Evolutionary conservation across 176 grass and related monocot species (phyloP).

Genomic region (Bolboschoenus planiculmis): DNA sequence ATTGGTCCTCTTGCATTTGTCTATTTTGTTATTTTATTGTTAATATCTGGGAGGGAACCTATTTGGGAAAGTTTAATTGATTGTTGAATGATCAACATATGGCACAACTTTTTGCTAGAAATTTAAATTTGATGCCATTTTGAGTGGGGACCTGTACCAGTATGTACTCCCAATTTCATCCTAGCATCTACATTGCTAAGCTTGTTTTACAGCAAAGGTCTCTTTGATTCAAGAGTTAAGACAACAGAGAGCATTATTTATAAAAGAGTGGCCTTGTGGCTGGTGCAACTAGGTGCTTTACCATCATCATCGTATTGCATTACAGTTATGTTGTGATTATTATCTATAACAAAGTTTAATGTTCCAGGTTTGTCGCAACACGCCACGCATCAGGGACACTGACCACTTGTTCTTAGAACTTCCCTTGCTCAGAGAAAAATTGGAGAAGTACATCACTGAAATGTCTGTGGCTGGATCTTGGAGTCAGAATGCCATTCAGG

Average conservation of each 20-base stretch:
- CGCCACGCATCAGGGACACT: slow-evolving; percentile 74
- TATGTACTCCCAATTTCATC: background rate
- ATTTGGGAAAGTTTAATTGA: background rate
- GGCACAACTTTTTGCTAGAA: background rate
- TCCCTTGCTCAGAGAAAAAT: slow-evolving; percentile 64
- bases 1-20: background rate
- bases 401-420: slow-evolving; percentile 98
- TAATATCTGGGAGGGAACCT: background rate
- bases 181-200: background rate
- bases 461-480: slow-evolving; percentile 80
- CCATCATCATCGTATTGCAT: background rate
- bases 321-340: background rate
- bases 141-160: background rate
- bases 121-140: background rate
- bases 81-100: background rate
- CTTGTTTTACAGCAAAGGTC: background rate
- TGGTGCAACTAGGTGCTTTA: background rate
- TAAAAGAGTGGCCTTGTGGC: background rate
- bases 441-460: slow-evolving; percentile 76
- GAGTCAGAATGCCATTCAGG: slow-evolving; percentile 99
- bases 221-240: background rate
- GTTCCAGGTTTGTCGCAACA: slow-evolving; percentile 61
- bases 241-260: background rate
- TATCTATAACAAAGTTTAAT: background rate
- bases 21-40: background rate